phyloP scores from a whole-genome alignment of 2,329 filamentous ascomycete genomes.

The Uncinocarpus reesii region DNA sequence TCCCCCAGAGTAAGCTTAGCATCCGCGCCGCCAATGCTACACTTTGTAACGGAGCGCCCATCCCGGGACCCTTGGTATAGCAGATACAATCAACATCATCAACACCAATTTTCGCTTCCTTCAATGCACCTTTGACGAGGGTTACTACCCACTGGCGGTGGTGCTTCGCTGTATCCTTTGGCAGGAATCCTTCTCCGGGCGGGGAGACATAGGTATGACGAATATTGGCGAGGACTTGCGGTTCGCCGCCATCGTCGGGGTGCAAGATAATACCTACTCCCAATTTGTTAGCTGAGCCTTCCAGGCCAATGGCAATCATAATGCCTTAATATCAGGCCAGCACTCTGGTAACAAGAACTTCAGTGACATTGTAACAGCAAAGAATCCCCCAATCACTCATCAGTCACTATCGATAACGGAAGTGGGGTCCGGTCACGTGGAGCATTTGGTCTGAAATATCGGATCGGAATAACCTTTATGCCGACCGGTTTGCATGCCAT shows the following conservation, averaged over 20 bases:
- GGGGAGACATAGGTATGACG: slow-evolving; percentile 89
- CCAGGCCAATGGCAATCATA: slow-evolving; percentile 63
- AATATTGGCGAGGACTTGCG: slow-evolving; percentile 78
- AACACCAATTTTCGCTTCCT: slow-evolving; percentile 52
- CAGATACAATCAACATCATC: slow-evolving; percentile 79
- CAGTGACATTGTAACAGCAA: too few species aligned
- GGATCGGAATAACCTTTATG: slow-evolving; percentile 4
- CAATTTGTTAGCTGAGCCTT: slow-evolving; percentile 96
- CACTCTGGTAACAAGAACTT: background rate
- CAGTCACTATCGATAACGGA: background rate
- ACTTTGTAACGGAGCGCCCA: slow-evolving; percentile 84
- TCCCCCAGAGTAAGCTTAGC: slow-evolving; percentile 71
- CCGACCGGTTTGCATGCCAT: background rate
- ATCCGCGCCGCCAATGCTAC: slow-evolving; percentile 79
- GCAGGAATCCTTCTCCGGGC: slow-evolving; percentile 86
- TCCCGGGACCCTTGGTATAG: slow-evolving; percentile 90
- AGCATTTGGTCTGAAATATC: slow-evolving; percentile 14
- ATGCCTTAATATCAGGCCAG: background rate
- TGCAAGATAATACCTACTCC: slow-evolving; percentile 88
- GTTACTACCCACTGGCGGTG: slow-evolving; percentile 76
- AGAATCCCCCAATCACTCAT: too few species aligned
- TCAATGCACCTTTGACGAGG: slow-evolving; percentile 69
- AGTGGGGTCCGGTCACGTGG: slow-evolving; percentile 6
- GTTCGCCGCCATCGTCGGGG: slow-evolving; percentile 42
- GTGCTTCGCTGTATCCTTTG: slow-evolving; percentile 89